Evolutionary conservation across 768 basidiomycete genomes (phyloP).

Genomic region (Tubosaeta sp.): DNA sequence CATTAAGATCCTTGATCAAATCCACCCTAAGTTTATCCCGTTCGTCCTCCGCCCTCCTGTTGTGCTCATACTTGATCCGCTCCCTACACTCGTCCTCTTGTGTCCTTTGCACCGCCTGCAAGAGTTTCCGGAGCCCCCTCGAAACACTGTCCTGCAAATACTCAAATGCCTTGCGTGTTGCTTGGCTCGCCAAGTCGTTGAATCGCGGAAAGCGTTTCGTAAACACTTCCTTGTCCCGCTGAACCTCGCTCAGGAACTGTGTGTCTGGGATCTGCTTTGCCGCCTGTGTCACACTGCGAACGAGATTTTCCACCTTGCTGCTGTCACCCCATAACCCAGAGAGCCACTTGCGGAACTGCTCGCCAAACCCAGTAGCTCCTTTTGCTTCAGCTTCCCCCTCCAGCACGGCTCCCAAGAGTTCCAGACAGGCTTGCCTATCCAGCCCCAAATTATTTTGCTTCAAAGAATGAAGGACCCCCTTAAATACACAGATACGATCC

Average conservation of each 20-base stretch:
- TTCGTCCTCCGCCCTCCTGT: constrained; percentile 6
- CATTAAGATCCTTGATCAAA: constrained; percentile 20
- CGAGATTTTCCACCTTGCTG: background rate
- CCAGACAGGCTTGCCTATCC: background rate
- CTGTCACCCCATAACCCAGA: too few species aligned
- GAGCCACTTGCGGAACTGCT: too few species aligned
- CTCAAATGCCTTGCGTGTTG: background rate
- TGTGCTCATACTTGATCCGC: background rate
- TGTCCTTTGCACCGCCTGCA: constrained; percentile 4
- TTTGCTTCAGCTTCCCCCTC: background rate
- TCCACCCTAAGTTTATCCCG: constrained; percentile 6
- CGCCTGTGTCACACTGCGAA: background rate
- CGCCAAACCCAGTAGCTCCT: background rate
- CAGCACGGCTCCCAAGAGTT: constrained; percentile 5
- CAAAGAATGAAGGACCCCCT: background rate
- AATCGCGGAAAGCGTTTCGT: background rate
- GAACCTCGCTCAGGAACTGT: constrained; percentile 12
- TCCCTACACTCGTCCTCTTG: background rate
- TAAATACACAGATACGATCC: constrained; percentile 2
- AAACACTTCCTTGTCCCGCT: background rate
- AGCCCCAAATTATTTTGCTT: background rate
- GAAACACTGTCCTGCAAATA: background rate
- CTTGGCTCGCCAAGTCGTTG: background rate
- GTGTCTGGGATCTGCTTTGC: constrained; percentile 6
- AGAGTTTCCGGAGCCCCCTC: constrained; percentile 6